phyloP scores from a whole-genome alignment of 2,329 filamentous ascomycete species.

The Trichoderma lentiforme region DNA sequence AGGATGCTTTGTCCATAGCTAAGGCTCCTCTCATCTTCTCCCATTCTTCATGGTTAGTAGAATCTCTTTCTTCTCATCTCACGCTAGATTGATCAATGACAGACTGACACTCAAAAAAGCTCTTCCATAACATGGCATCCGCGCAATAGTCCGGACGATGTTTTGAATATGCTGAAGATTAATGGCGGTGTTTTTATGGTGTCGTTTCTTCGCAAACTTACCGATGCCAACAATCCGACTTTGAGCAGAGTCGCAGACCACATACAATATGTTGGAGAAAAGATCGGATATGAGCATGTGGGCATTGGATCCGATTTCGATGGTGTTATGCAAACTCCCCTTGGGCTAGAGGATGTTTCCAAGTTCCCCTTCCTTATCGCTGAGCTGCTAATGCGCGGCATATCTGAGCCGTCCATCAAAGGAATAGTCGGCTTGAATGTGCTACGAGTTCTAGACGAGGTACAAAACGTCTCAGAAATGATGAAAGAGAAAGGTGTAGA shows the following conservation, averaged over 20 bases:
- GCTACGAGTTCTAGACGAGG: neutral
- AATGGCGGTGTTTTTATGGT: constrained; percentile 76
- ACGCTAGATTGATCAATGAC: no score
- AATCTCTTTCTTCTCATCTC: neutral
- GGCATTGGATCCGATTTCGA: constrained; percentile 84
- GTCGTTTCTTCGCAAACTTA: constrained; percentile 74
- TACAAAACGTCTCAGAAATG: neutral
- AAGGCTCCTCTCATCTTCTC: constrained; percentile 77
- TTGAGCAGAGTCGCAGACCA: constrained; percentile 72
- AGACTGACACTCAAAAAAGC: constrained; percentile 37
- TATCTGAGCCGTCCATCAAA: constrained; percentile 3
- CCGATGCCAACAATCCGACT: constrained; percentile 65
- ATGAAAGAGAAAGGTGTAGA: neutral
- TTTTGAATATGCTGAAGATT: constrained; percentile 68
- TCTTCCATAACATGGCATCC: constrained; percentile 72
- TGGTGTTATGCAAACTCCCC: constrained; percentile 61
- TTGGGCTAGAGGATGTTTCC: constrained; percentile 74
- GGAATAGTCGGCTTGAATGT: neutral
- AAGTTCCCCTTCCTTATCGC: constrained; percentile 58
- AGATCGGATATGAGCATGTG: constrained; percentile 78
- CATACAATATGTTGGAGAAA: constrained; percentile 70
- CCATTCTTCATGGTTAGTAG: constrained; percentile 43
- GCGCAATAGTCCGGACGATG: constrained; percentile 78
- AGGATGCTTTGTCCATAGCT: constrained; percentile 18
- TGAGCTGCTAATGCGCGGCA: constrained; percentile 13